phyloP scores from a whole-genome alignment of 345 rosid species.

The Sonneratia alba region DNA sequence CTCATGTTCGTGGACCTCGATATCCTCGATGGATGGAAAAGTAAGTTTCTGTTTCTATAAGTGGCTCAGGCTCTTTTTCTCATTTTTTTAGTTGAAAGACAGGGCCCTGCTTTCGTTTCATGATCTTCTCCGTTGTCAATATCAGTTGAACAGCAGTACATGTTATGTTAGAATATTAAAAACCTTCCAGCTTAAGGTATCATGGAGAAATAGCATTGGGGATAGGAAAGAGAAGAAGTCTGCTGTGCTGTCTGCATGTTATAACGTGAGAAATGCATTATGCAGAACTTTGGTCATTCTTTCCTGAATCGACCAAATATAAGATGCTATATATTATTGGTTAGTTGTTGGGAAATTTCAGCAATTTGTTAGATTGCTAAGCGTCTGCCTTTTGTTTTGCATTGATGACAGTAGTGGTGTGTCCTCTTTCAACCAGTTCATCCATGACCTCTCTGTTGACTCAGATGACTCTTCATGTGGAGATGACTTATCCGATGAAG shows the following conservation, averaged over 20 bases:
- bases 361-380: not conserved
- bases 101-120: not conserved
- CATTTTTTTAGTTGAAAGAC: not conserved
- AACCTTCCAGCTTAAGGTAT: no score
- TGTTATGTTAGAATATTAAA: no score
- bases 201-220: no score
- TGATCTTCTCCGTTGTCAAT: not conserved
- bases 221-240: no score
- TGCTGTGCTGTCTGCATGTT: not conserved
- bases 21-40: slow-evolving; percentile 93
- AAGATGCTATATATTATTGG: not conserved
- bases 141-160: not conserved
- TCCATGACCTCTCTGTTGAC: slow-evolving; percentile 80
- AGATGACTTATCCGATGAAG: slow-evolving; percentile 76
- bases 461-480: slow-evolving; percentile 58
- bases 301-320: not conserved
- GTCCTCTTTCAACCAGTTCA: slow-evolving; percentile 85
- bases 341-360: not conserved
- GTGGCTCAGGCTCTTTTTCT: not conserved
- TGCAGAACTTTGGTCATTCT: not conserved
- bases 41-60: slow-evolving; percentile 26
- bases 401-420: slow-evolving; percentile 51
- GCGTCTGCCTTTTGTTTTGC: not conserved
- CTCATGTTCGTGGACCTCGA: slow-evolving; percentile 76
- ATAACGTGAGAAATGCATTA: not conserved